Base-by-base conservation (phyloP, 2,329 filamentous ascomycete species). In the Fonsecaea pedrosoi region DNA sequence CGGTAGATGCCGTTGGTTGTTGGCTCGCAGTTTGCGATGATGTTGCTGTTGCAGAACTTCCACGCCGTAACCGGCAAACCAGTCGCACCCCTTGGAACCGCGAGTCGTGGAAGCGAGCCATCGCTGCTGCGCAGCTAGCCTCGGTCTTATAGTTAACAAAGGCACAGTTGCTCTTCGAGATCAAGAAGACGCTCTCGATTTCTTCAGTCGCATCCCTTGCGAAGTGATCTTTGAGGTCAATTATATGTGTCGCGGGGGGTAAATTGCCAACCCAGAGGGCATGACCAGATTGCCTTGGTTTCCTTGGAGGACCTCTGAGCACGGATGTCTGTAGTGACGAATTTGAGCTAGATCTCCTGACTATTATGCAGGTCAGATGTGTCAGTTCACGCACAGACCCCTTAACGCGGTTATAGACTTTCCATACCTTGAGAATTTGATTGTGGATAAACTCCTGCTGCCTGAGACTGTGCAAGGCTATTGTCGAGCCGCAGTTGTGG, bases 251-350 rank as follows among this genome's bases (percentile, higher is more conserved):
- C 57, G 92, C 90, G 0, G 92, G 91, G 3, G 94, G 94, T 0
- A 98, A 83, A 75, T 98, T 98, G 48, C 95, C 95, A 34, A 98
- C 92, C 94, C 95, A 98, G 21, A 98, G 88, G 0, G 94, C 94
- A 76, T 97, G 91, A 1, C 94, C 94, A 82, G 84, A 88, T 75
- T 89, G 86, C 73, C 85, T 87, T 6, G 88, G 88, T 73, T 90
- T 90, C 71, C 88, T 82, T 40, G 87, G 87, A 4, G 87, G 87
- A n/a, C 88, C 88, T 71, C 87, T 83, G 38, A 86, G 86, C 2
- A 81, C 75, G 15, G 73, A 78, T 9, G 77, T 73, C 40, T 73
- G 69, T 34, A 70, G 53, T 4, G 71, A 73, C 15, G 71, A 72
- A 53, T 65, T 74, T 2, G 74, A 73, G 55, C 69, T 70, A 38